Evolutionary conservation across 73 alveolate genomes (phyloP).

Genomic region (Paramecium biaurelia): DNA sequence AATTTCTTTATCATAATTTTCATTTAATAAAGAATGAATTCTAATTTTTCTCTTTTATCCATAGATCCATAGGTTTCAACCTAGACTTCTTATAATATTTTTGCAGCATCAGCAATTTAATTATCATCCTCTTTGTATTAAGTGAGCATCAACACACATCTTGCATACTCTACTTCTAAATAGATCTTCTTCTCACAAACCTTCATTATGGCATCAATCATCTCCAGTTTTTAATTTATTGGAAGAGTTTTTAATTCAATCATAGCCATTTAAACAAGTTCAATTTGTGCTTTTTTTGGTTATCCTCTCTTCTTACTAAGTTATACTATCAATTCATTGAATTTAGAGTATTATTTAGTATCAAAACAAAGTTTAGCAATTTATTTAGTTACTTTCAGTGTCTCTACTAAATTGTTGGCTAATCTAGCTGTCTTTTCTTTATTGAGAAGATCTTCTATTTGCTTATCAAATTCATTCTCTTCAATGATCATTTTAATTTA

Average conservation of each 20-base stretch:
- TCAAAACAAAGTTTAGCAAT: constrained; percentile 65
- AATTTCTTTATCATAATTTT: constrained; percentile 77
- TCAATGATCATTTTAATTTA: constrained; percentile 4
- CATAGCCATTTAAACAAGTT: constrained; percentile 75
- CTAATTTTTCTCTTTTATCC: constrained; percentile 88
- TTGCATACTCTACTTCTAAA: constrained; percentile 88
- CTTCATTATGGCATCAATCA: constrained; percentile 71
- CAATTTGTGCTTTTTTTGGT: constrained; percentile 79
- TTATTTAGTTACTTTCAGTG: constrained; percentile 62
- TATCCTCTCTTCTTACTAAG: constrained; percentile 80
- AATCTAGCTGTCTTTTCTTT: constrained; percentile 85
- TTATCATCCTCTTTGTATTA: constrained; percentile 83
- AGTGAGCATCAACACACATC: constrained; percentile 71
- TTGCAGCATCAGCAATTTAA: constrained; percentile 86
- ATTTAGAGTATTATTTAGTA: constrained; percentile 61
- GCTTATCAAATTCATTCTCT: constrained; percentile 68
- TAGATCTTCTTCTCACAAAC: constrained; percentile 86
- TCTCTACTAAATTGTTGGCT: constrained; percentile 70
- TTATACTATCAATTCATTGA: constrained; percentile 70
- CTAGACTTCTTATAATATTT: constrained; percentile 88
- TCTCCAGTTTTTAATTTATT: constrained; percentile 67
- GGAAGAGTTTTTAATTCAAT: constrained; percentile 69
- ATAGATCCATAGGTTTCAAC: constrained; percentile 95
- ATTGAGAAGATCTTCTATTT: constrained; percentile 73
- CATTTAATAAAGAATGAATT: constrained; percentile 89